phyloP scores from a whole-genome alignment of 2,329 filamentous ascomycete species.

The Botrytis tulipae region DNA sequence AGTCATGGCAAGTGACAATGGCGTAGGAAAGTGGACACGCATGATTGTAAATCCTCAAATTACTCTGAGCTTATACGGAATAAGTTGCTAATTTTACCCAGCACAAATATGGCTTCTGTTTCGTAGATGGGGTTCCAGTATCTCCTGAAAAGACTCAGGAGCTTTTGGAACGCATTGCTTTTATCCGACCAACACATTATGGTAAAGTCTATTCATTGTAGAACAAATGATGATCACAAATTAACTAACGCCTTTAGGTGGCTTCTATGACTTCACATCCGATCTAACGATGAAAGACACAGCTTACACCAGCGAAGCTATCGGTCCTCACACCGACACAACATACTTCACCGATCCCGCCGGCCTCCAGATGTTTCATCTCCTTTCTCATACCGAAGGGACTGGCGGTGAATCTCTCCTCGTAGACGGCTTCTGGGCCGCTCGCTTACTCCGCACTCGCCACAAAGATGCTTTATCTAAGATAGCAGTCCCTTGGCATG shows the following conservation, averaged over 20 bases:
- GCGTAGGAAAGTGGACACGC: constrained; percentile 60
- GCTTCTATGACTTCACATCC: constrained; percentile 83
- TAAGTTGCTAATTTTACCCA: constrained; percentile 40
- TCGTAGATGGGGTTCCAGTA: constrained; percentile 68
- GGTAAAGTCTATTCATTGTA: constrained; percentile 47
- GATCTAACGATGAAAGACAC: constrained; percentile 86
- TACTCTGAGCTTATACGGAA: neutral
- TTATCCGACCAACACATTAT: constrained; percentile 89
- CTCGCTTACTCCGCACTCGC: constrained; percentile 51
- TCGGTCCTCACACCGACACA: constrained; percentile 87
- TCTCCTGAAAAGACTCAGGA: constrained; percentile 68
- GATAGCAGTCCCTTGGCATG: constrained; percentile 69
- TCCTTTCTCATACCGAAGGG: constrained; percentile 73
- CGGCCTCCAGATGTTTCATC: constrained; percentile 88
- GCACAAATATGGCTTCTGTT: constrained; percentile 72
- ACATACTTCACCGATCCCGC: constrained; percentile 95
- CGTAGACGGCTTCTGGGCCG: constrained; percentile 81
- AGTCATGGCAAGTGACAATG: constrained; percentile 56
- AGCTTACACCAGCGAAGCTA: constrained; percentile 73
- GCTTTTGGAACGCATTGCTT: constrained; percentile 78
- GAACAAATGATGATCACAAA: neutral
- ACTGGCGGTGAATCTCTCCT: constrained; percentile 75
- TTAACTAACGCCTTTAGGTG: constrained; percentile 44
- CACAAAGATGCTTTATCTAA: constrained; percentile 58
- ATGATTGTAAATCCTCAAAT: constrained; percentile 53